phyloP scores from a whole-genome alignment of 169 alveolate species.

The Condylostoma magnum region DNA sequence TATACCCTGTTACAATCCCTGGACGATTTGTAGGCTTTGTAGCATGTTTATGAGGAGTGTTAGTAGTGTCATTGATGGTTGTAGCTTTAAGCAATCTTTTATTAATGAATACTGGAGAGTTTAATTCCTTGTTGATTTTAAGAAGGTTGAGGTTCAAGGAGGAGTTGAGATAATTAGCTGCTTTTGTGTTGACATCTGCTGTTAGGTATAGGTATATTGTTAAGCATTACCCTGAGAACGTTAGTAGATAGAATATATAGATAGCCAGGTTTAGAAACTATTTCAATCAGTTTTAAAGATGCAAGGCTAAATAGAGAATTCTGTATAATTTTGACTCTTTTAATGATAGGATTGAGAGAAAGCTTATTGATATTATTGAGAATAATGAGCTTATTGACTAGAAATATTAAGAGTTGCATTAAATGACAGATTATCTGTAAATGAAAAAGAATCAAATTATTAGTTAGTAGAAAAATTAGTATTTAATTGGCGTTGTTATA shows the following conservation, averaged over 20 bases:
- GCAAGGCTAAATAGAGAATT: not conserved
- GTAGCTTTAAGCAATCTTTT: constrained; percentile 19
- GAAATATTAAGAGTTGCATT: too few relatives aligned
- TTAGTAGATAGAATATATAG: not conserved
- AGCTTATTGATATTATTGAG: constrained; percentile 2
- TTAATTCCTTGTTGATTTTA: not conserved
- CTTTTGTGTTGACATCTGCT: constrained; percentile 25
- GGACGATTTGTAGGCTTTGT: constrained; percentile 18
- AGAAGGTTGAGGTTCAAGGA: constrained; percentile 25
- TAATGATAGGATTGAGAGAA: constrained; percentile 3
- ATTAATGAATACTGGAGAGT: constrained; percentile 2
- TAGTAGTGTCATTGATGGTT: constrained; percentile 6
- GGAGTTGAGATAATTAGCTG: constrained; percentile 15
- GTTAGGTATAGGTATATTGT: not conserved
- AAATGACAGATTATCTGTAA: too few relatives aligned
- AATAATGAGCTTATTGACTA: not conserved
- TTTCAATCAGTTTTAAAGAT: constrained; percentile 7
- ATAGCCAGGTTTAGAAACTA: constrained; percentile 1
- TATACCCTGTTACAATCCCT: constrained; percentile 24
- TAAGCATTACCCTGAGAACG: not conserved
- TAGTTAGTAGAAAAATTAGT: too few relatives aligned
- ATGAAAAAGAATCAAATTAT: too few relatives aligned
- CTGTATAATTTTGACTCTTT: constrained; percentile 15
- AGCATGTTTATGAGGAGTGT: constrained; percentile 30
- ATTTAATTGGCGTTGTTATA: too few relatives aligned